Evolutionary conservation across 164 flowering plant species (phyloP).

Genomic region (Magnolia kwangsiensis): DNA sequence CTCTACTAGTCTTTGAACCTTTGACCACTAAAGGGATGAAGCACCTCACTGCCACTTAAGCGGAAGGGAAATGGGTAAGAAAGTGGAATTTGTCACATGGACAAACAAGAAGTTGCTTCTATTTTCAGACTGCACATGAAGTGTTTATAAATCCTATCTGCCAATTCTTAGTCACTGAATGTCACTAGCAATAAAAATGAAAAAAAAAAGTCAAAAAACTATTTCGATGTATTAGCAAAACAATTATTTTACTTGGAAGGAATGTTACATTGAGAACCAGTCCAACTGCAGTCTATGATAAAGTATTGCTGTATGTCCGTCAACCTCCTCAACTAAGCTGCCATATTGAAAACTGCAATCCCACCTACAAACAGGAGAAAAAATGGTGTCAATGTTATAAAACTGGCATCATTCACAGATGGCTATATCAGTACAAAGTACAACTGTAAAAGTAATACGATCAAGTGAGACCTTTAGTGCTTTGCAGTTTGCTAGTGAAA

Average conservation of each 20-base stretch:
- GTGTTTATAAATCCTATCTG: background rate
- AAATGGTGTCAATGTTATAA: background rate
- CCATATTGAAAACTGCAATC: conserved; percentile 96
- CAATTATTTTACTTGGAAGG: conserved; percentile 5
- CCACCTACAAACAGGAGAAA: conserved; percentile 61
- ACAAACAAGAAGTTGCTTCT: background rate
- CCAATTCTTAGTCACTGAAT: no score
- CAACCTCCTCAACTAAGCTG: conserved; percentile 98
- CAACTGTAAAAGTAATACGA: background rate
- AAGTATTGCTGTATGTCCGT: conserved; percentile 96
- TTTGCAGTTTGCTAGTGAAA: background rate
- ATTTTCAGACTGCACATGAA: background rate
- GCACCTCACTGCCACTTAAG: background rate
- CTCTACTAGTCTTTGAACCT: background rate
- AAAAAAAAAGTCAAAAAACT: background rate
- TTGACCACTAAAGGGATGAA: background rate
- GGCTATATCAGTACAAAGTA: background rate
- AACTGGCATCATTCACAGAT: background rate
- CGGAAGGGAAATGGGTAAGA: background rate
- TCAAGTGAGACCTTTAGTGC: background rate
- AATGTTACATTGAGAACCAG: conserved; percentile 90
- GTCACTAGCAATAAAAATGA: background rate
- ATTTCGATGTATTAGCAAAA: background rate
- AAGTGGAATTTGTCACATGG: background rate
- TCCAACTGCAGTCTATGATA: conserved; percentile 94